phyloP scores from a whole-genome alignment of 1,284 basidiomycete genomes.

The Ustilago curta region DNA sequence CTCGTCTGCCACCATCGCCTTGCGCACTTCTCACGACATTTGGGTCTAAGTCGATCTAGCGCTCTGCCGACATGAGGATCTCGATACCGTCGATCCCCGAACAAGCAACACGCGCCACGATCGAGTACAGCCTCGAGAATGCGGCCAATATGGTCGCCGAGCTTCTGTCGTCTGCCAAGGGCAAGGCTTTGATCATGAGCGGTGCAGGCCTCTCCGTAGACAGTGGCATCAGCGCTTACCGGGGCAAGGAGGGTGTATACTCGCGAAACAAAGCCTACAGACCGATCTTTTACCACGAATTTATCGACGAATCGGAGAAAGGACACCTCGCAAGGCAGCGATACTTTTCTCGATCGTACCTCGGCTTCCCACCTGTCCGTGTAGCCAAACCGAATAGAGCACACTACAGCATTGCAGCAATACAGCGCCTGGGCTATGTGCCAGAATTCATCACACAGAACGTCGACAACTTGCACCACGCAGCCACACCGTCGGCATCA shows the following conservation, averaged over 20 bases:
- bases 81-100: slow-evolving; percentile 66
- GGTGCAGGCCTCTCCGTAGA: slow-evolving; percentile 68
- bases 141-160: slow-evolving; percentile 48
- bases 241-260: too few species aligned
- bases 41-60: too few species aligned
- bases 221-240: slow-evolving; percentile 68
- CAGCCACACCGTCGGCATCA: slow-evolving; percentile 54
- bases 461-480: slow-evolving; percentile 67
- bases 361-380: slow-evolving; percentile 65
- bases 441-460: slow-evolving; percentile 66
- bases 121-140: slow-evolving; percentile 47
- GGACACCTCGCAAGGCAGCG: slow-evolving; percentile 59
- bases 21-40: too few species aligned
- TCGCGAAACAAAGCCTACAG: slow-evolving; percentile 64
- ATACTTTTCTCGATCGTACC: slow-evolving; percentile 68
- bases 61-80: slow-evolving; percentile 54
- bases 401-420: slow-evolving; percentile 64
- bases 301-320: slow-evolving; percentile 46
- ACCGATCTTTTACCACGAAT: slow-evolving; percentile 69
- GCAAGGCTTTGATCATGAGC: slow-evolving; percentile 56
- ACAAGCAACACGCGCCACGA: slow-evolving; percentile 26
- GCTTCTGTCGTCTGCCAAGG: slow-evolving; percentile 45
- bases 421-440: slow-evolving; percentile 61
- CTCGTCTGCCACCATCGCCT: too few species aligned
- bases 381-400: slow-evolving; percentile 63